Conservation (phyloP, 257 asterid species). For the Solanum gracilifrons region DNA sequence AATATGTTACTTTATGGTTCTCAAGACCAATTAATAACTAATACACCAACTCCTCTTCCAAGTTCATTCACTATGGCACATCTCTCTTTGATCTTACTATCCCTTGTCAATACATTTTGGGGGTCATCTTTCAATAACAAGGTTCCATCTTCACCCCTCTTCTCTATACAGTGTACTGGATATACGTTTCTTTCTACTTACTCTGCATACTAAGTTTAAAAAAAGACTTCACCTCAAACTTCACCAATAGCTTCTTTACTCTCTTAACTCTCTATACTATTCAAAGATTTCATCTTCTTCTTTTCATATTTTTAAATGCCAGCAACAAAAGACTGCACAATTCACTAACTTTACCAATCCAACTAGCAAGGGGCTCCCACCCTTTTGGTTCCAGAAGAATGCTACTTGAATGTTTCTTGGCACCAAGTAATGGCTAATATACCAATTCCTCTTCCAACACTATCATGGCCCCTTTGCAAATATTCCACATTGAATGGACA, state of each 20-base stretch:
- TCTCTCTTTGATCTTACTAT: neutral
- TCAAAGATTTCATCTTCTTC: neutral
- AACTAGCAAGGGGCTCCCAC: neutral
- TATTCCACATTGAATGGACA: neutral
- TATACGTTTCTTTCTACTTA: neutral
- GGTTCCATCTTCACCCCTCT: neutral
- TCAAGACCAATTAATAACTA: neutral
- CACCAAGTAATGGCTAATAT: neutral
- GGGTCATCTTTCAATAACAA: neutral
- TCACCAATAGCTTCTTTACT: neutral
- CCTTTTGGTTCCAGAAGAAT: neutral
- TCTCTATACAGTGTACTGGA: neutral
- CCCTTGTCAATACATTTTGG: neutral
- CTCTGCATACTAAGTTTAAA: neutral
- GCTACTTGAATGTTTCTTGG: neutral
- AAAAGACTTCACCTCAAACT: neutral
- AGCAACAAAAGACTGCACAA: neutral
- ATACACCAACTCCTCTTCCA: neutral
- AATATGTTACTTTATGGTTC: neutral
- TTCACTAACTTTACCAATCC: neutral
- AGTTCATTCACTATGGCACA: neutral
- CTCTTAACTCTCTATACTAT: neutral
- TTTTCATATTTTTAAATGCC: neutral
- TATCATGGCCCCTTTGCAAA: neutral
- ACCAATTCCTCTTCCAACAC: neutral